A percentile compares a stretch with the other conserved stretches of the same genome.
phyloP scores from a whole-genome alignment of 2,329 filamentous ascomycete species.

The Ceratocystis cacaofunesta region DNA sequence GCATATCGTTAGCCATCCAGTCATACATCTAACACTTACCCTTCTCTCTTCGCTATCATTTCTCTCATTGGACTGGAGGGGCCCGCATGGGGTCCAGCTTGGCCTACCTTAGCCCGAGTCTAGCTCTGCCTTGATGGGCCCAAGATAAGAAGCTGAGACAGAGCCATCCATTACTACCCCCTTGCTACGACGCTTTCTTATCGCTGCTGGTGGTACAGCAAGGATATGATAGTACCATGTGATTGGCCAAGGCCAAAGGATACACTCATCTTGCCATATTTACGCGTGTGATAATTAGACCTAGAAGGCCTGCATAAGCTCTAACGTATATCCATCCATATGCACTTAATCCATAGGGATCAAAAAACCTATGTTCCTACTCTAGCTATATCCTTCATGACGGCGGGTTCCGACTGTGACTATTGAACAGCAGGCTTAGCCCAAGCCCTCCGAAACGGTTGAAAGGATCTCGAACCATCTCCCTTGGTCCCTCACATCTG shows the following conservation, averaged over 20 bases:
- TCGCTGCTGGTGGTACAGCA: background rate
- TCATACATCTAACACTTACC: background rate
- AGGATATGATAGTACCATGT: background rate
- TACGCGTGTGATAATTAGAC: background rate
- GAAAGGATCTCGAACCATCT: background rate
- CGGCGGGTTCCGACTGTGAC: background rate
- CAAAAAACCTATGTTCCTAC: background rate
- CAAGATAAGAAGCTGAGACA: constrained; percentile 6
- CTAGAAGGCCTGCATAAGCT: background rate
- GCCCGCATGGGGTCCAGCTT: background rate
- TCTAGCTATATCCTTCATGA: background rate
- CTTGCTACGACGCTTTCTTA: background rate
- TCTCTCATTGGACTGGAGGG: background rate
- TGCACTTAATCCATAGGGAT: background rate
- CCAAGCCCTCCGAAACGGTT: background rate
- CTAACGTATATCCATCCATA: background rate
- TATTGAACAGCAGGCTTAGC: background rate
- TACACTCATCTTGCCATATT: background rate
- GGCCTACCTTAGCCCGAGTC: background rate
- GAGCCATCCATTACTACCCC: background rate
- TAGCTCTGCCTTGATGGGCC: background rate
- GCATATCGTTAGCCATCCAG: too few species aligned
- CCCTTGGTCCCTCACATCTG: background rate
- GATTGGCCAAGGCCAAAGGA: background rate
- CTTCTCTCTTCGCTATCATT: background rate